Conservation (phyloP, 345 rosid species). For the Psidium friedrichsthalianum region DNA sequence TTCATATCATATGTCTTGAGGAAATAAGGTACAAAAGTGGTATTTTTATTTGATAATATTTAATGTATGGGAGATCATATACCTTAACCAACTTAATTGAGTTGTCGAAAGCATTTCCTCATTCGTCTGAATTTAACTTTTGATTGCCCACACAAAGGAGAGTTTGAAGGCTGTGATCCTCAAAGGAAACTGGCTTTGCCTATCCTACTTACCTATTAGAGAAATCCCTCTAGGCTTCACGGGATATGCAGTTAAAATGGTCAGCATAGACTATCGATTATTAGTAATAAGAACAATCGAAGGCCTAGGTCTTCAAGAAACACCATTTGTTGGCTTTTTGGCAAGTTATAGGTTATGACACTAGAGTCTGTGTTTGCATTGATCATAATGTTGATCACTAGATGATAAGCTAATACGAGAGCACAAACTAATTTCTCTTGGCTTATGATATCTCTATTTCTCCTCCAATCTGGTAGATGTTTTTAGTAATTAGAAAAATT, state of each 20-base stretch:
- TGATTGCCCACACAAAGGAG: not conserved
- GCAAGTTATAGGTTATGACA: constrained; percentile 45
- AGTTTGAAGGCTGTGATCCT: constrained; percentile 6
- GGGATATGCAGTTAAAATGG: constrained; percentile 63
- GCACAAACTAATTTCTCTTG: constrained; percentile 23
- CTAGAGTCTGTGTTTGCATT: constrained; percentile 27
- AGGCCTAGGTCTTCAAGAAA: constrained; percentile 46
- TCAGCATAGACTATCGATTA: constrained; percentile 16
- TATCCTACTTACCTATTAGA: constrained; percentile 13
- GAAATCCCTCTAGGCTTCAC: constrained; percentile 30
- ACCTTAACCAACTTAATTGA: not conserved
- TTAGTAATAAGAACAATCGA: constrained; percentile 2
- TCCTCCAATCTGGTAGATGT: not conserved
- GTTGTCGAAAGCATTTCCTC: not conserved
- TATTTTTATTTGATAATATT: not conserved
- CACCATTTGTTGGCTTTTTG: constrained; percentile 38
- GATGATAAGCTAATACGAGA: constrained; percentile 47
- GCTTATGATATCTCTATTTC: constrained; percentile 21
- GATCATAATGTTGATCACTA: constrained; percentile 28
- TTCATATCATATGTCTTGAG: constrained; percentile 39
- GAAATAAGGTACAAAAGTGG: constrained; percentile 23
- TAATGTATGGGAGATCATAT: not conserved
- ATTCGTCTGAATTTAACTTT: not conserved
- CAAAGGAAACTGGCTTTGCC: constrained; percentile 28
- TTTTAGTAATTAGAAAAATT: not conserved